Evolutionary conservation across 345 rosid species (phyloP), one percentile per base, ranked within the genome.

Genomic region (Hypericum perforatum): DNA sequence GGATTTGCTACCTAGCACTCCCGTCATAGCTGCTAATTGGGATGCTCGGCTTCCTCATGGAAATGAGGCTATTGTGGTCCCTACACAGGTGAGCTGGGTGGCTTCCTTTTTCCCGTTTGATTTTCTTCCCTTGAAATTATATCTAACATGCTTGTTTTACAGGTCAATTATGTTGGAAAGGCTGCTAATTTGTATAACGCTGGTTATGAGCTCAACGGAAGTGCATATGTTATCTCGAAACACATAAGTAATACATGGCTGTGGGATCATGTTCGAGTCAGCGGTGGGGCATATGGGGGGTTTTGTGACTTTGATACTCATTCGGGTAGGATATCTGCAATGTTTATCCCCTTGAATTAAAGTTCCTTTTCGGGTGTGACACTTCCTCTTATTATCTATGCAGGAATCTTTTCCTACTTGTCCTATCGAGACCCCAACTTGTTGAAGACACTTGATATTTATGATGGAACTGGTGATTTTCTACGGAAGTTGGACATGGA

Each of bases 281-380:
- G n/a, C 32, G 98, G 98, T 29, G 98, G 98, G 55, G 98, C 97
- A 55, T 92, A 92, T 73, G 98, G 98, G 52, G 97, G 98, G 50
- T 88, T 88, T 69, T 85, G 97, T 13, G 84, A 88, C 71, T 85
- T 92, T 7, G 97, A 92, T 78, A 75, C 94, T 22, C 90, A 88
- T 70, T 88, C 98, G 64, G 98, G 98, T 88, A 61, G 40, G 53
- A 46, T 9, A 12, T n/a, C n/a, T n/a, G n/a, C n/a, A n/a, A n/a
- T n/a, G n/a, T n/a, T n/a, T n/a, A n/a, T n/a, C n/a, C n/a, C n/a
- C 37, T 55, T 55, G 50, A 37, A 44, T 56, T 11, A 38, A 9
- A 5, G 12, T 22, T 38, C 50, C 55, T 56, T 46, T 56, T 56
- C 53, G 14, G 66, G 53, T 63, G 82, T 96, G 96, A 51, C 85